Base-by-base conservation (phyloP, 805 yeast genomes). In the Wickerhamiella hasegawae region DNA sequence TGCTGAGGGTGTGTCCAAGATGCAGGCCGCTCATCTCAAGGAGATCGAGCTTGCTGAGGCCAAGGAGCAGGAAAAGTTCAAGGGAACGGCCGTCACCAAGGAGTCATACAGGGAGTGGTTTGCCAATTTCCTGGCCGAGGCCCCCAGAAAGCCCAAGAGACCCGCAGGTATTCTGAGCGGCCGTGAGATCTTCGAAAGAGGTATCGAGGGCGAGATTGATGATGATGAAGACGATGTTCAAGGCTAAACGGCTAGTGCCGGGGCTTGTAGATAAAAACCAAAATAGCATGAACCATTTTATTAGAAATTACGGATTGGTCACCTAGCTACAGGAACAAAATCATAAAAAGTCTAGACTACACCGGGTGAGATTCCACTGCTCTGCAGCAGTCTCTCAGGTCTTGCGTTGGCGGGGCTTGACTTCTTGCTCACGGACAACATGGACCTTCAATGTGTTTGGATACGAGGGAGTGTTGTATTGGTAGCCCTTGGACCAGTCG, bases 401-500 rank as follows among this genome's bases (percentile, higher is more conserved):
- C n/a, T 28, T 28, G 10, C 16, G n/a, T 5, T 28, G n/a, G 25
- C 52, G 40, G 14, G 48, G 52, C 45, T 79, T 79, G 32, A 80
- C 79, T 55, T 90, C 98, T 35, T 73, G 85, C 33, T 84, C 96
- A 44, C 73, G 74, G 27, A 79, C 71, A 11, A 85, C 75, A 57
- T 90, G 98, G 34, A 90, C 62, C 57, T 80, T 77, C 41, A 90
- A 72, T 37, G 71, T 63, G 43, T 71, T 79, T 15, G 90, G 83
- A 48, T 72, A 71, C 45, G 76, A 83, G 3, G 73, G 78, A 30
- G 75, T 69, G 60, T 81, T 83, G 48, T 67, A 77, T 52, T 68
- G 74, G 55, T 78, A 68, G n/a, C 66, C 66, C 47, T 84, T 84
- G 39, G 83, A 70, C 98, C 98, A 90, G 54, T 90, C 98, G 58